These are phyloP conservation scores for Tricholoma flavovirens DNA, from an alignment of 768 basidiomycete genomes.

Conservation along the genomic window DNA sequence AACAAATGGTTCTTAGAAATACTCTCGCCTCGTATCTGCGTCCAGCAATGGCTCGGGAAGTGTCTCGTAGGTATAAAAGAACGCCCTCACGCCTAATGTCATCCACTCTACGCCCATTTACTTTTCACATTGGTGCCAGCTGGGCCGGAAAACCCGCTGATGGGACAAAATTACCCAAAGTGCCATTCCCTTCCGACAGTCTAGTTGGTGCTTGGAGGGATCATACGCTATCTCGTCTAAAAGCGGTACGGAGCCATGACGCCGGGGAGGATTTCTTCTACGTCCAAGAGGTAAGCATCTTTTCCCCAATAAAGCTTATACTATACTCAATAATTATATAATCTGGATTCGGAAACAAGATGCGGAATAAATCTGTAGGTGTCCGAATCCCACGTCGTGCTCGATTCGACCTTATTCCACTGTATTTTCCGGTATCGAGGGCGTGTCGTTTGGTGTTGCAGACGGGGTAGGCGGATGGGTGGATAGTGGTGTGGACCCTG, in stretches of 20 bases:
- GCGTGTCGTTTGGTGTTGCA: conserved; percentile 76
- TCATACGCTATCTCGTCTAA: conserved; percentile 45
- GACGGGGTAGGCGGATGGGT: conserved; percentile 96
- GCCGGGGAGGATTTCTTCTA: conserved; percentile 50
- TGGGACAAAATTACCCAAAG: conserved; percentile 26
- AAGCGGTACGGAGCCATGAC: conserved; percentile 30
- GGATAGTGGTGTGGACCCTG: conserved; percentile 77
- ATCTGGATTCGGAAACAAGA: conserved; percentile 34
- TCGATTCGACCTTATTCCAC: conserved; percentile 21
- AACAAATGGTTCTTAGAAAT: conserved; percentile 6
- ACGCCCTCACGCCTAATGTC: conserved; percentile 12
- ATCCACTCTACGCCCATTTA: conserved; percentile 42
- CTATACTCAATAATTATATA: not conserved
- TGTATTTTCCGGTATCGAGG: conserved; percentile 35
- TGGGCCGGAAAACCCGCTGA: conserved; percentile 70
- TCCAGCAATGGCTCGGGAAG: conserved; percentile 11
- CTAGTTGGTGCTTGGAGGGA: conserved; percentile 68
- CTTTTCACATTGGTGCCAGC: conserved; percentile 70
- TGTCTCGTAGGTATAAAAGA: conserved; percentile 10
- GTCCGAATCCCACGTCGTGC: conserved; percentile 20
- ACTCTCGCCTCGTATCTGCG: conserved; percentile 2
- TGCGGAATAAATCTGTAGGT: conserved; percentile 76
- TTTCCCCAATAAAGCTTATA: not conserved
- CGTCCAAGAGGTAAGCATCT: conserved; percentile 56
- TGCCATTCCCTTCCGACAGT: conserved; percentile 54